These are phyloP conservation scores for Lentinula edodes DNA, from an alignment of 768 basidiomycete genomes.

Conservation along the genomic window DNA sequence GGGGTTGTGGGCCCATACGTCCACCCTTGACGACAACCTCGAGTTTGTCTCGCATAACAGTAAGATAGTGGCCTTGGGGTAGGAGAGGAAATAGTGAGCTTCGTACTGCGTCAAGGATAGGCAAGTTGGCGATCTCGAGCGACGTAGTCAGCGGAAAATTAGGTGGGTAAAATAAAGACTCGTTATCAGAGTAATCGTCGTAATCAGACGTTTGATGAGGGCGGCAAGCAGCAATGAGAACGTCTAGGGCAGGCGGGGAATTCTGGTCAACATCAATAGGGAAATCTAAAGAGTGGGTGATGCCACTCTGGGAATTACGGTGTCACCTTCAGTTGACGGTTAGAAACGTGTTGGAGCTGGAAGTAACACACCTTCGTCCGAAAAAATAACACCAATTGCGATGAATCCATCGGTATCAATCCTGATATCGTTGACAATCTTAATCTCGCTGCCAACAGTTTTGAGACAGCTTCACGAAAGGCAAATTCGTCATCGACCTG, in stretches of 20 bases:
- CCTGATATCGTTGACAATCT: slow-evolving; percentile 63
- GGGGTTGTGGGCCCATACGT: slow-evolving; percentile 50
- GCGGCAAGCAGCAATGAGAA: slow-evolving; percentile 68
- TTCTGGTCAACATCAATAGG: slow-evolving; percentile 74
- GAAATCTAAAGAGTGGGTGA: slow-evolving; percentile 77
- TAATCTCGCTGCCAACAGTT: slow-evolving; percentile 52
- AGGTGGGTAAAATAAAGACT: slow-evolving; percentile 68
- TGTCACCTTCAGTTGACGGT: not conserved
- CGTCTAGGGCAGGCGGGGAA: slow-evolving; percentile 72
- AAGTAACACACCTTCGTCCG: slow-evolving; percentile 54
- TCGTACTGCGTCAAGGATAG: slow-evolving; percentile 73
- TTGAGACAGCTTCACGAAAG: slow-evolving; percentile 49
- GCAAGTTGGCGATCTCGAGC: slow-evolving; percentile 76
- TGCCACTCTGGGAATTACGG: slow-evolving; percentile 49
- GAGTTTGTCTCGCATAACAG: slow-evolving; percentile 59
- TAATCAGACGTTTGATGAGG: slow-evolving; percentile 53
- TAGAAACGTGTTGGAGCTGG: not conserved
- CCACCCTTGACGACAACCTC: slow-evolving; percentile 63
- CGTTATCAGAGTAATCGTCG: slow-evolving; percentile 51
- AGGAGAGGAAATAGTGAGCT: slow-evolving; percentile 68
- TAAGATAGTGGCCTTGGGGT: slow-evolving; percentile 64
- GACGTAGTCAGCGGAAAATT: slow-evolving; percentile 70
- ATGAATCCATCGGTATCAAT: slow-evolving; percentile 64
- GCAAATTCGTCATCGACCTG: slow-evolving; percentile 44
- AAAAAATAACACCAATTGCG: slow-evolving; percentile 69